Percentiles rank a stretch among this genome's conserved stretches.
Evolutionary conservation across 805 yeast species (phyloP).

Genomic region (Wickerhamiella occidentalis): DNA sequence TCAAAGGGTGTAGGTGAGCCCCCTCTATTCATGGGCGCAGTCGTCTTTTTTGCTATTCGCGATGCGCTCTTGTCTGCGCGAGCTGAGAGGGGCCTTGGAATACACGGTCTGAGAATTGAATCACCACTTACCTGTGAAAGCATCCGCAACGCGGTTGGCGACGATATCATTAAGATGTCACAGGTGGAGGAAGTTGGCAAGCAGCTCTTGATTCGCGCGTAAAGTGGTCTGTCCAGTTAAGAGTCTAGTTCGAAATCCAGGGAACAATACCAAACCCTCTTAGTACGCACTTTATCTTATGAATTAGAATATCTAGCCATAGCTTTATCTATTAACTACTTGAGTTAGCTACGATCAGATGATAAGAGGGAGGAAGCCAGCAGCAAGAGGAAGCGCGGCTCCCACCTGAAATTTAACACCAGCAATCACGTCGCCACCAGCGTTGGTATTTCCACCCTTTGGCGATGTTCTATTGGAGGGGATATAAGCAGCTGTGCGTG

Average conservation of each 20-base stretch:
- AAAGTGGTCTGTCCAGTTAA: background rate
- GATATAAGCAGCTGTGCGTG: too few relatives aligned
- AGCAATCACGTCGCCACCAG: slow-evolving; percentile 1
- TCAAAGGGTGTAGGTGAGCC: slow-evolving; percentile 42
- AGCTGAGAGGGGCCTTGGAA: slow-evolving; percentile 24
- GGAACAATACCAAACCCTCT: too few relatives aligned
- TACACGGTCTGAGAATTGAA: slow-evolving; percentile 18
- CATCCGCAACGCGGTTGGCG: slow-evolving; percentile 33
- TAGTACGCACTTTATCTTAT: too few relatives aligned
- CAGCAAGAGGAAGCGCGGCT: slow-evolving; percentile 3
- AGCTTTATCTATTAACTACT: too few relatives aligned
- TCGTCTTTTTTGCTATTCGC: slow-evolving; percentile 35
- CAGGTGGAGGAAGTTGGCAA: slow-evolving; percentile 22
- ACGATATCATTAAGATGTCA: slow-evolving; percentile 26
- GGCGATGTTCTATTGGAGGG: too few relatives aligned
- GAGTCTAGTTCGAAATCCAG: too few relatives aligned
- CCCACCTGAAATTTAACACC: background rate
- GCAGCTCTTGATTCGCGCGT: slow-evolving; percentile 19
- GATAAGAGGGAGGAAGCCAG: background rate
- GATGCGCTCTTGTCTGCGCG: slow-evolving; percentile 34
- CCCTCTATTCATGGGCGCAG: slow-evolving; percentile 36
- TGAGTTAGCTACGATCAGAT: background rate
- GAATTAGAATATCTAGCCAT: background rate
- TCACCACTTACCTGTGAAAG: slow-evolving; percentile 37
- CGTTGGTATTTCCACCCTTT: too few relatives aligned